Base-by-base conservation (phyloP, 2,329 filamentous ascomycete genomes). In the Acarospora socialis region DNA sequence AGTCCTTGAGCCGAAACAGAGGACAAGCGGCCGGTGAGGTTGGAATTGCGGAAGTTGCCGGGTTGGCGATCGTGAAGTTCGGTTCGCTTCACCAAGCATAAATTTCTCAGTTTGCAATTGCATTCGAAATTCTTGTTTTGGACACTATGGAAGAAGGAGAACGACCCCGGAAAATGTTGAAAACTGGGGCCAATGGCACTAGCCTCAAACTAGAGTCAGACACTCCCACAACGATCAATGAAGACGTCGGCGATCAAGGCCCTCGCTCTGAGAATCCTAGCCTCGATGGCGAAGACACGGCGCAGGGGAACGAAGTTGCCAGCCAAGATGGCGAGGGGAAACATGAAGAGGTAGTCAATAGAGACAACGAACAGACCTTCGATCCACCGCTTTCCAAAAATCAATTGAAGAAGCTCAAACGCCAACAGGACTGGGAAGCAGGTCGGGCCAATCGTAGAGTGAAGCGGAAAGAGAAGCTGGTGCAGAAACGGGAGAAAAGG, bases 341-440 rank as follows among this genome's bases (percentile, higher is more conserved):
- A 3, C 19, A 21, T 21, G 24, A 10, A 7, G 28, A 35, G 2
- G 35, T 36, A 3, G 5, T 42, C 45, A 8, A 40, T 24, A 4
- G 28, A 40, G 25, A 34, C 34, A 13, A 33, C 12, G 13, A 30
- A 7, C 20, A 19, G 27, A 33, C 21, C 9, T 22, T 35, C 12
- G 29, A 32, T n/a, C 21, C 18, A 21, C 45, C 54, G 21, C 43
- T 94, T 31, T 93, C 87, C 12, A 95, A 95, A 49, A 92, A 77
- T 47, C 79, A 87, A 45, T 61, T 78, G 38, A 93, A 92, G 56
- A 87, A 83, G 49, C 61, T 83, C 32, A 73, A 69, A 38, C 75
- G 73, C 34, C 66, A 73, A 41, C 66, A 81, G 49, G 63, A 71
- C 50, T 92, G 81, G 79, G 83, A 92, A 46, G 73, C 76, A 5